phyloP scores from a whole-genome alignment of 164 flowering plant species.

The Vitis amurensis region DNA sequence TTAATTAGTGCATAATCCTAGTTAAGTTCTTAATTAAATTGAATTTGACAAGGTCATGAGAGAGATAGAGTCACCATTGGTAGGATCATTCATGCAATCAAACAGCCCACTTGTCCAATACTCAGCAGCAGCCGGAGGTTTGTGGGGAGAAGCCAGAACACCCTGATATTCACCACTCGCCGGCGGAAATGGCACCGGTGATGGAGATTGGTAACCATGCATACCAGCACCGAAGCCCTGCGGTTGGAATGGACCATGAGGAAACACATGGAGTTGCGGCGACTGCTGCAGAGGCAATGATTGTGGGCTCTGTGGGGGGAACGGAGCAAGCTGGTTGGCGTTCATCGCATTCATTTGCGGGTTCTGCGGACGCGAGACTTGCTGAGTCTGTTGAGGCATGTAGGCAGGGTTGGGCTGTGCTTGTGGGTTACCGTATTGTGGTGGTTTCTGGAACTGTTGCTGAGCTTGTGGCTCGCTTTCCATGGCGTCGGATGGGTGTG shows the following conservation, averaged over 20 bases:
- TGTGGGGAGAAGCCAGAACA: background rate
- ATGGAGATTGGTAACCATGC: too few relatives aligned
- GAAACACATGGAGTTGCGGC: background rate
- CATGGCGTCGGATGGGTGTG: too few relatives aligned
- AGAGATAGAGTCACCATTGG: constrained; percentile 24
- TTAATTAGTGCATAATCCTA: too few relatives aligned
- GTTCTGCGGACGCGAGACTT: background rate
- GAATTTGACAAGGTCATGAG: too few relatives aligned
- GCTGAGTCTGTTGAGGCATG: background rate
- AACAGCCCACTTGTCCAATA: constrained; percentile 40
- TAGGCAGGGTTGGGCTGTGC: constrained; percentile 1
- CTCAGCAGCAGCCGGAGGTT: background rate
- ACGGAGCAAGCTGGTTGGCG: background rate
- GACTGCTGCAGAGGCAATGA: background rate
- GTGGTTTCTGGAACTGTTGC: background rate
- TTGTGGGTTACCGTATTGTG: constrained; percentile 1
- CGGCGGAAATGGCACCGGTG: constrained; percentile 1
- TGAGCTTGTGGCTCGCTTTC: background rate
- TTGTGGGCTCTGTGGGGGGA: constrained; percentile 11
- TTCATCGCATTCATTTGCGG: background rate
- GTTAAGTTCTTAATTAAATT: too few relatives aligned
- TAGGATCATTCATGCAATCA: constrained; percentile 50
- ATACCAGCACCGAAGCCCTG: background rate
- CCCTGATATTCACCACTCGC: background rate
- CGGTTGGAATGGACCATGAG: too few relatives aligned